Percentiles rank a stretch among this genome's conserved stretches.
Conservation (phyloP, 2,329 filamentous ascomycete species). For the Podosphaera xanthii region DNA sequence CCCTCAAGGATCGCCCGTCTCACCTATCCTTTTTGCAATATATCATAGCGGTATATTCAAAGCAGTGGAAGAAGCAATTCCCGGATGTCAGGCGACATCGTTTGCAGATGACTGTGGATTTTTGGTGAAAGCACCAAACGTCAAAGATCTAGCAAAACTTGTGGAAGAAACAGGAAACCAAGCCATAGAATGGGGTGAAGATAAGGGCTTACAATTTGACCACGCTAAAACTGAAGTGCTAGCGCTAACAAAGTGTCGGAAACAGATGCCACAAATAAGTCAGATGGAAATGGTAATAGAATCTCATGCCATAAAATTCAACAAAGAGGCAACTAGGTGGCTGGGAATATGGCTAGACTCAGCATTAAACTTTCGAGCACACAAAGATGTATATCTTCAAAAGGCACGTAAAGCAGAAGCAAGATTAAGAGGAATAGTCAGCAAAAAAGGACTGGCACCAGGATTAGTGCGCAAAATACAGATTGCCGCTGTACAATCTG, state of each 20-base stretch:
- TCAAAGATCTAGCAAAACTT: not conserved
- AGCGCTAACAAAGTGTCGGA: not conserved
- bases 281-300: not conserved
- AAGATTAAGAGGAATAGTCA: no score
- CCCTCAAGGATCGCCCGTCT: not conserved
- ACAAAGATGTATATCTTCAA: not conserved
- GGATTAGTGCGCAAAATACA: not conserved
- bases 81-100: not conserved
- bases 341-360: not conserved
- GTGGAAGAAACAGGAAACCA: not conserved
- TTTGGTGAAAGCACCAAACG: not conserved
- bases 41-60: not conserved
- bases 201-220: not conserved
- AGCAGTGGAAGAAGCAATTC: not conserved
- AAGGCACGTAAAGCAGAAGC: not conserved
- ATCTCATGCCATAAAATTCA: not conserved
- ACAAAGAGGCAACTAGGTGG: not conserved
- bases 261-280: not conserved
- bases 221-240: not conserved
- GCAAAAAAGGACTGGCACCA: no score
- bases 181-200: not conserved
- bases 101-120: not conserved
- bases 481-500: not conserved
- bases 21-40: not conserved
- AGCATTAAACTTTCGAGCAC: not conserved